phyloP scores from a whole-genome alignment of 176 grass and related monocot genomes.

The Musa acuminata region DNA sequence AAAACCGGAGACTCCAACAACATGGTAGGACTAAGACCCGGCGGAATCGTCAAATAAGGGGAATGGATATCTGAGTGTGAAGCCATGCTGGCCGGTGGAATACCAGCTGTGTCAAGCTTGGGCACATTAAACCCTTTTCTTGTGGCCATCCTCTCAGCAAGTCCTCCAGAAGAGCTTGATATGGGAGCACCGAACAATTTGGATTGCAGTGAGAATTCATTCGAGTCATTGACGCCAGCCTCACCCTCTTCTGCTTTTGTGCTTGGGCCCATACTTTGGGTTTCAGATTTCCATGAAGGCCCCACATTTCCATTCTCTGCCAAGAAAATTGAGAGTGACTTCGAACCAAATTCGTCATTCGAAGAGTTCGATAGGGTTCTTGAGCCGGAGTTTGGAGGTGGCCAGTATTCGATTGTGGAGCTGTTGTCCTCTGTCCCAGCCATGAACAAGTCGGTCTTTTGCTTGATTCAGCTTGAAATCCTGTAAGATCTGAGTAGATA shows the following conservation, averaged over 20 bases:
- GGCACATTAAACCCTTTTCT: conserved; percentile 69
- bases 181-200: conserved; percentile 33
- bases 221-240: conserved; percentile 15
- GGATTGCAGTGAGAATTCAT: conserved; percentile 30
- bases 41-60: conserved; percentile 71
- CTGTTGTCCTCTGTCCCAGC: conserved; percentile 28
- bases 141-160: conserved; percentile 70
- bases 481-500: conserved; percentile 26
- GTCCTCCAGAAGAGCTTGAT: conserved; percentile 38
- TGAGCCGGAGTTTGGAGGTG: conserved; percentile 57
- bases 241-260: conserved; percentile 29
- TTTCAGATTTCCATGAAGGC: conserved; percentile 24
- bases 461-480: background rate
- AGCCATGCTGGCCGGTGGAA: conserved; percentile 10
- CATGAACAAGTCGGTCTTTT: conserved; percentile 18
- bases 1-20: conserved; percentile 84
- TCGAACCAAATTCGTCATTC: conserved; percentile 57
- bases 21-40: conserved; percentile 72
- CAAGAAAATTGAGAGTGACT: conserved; percentile 32
- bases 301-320: conserved; percentile 27
- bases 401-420: conserved; percentile 60
- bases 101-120: conserved; percentile 52
- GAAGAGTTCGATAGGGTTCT: conserved; percentile 67
- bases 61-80: conserved; percentile 48
- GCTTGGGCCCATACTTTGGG: conserved; percentile 12